These are phyloP conservation scores for Amphibolis antarctica DNA, from an alignment of 106 monocot species.

Conservation along the genomic window DNA sequence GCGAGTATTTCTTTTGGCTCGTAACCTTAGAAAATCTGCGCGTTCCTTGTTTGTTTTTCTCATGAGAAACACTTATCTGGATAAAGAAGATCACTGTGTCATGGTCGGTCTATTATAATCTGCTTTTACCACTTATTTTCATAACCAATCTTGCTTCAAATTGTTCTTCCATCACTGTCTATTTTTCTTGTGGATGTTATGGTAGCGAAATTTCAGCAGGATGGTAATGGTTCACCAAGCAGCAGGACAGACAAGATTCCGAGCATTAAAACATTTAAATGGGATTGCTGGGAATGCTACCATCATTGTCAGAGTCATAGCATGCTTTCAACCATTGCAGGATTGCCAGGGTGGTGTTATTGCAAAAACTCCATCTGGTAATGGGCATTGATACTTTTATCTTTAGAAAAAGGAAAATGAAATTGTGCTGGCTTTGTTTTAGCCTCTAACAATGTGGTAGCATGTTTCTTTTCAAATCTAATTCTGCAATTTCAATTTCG, in stretches of 20 bases:
- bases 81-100: not conserved
- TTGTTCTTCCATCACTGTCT: not conserved
- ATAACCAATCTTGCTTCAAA: not conserved
- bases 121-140: not conserved
- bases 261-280: conserved; percentile 80
- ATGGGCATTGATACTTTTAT: no score
- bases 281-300: conserved; percentile 54
- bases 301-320: conserved; percentile 68
- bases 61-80: not conserved
- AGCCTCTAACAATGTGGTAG: not conserved
- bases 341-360: conserved; percentile 69
- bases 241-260: conserved; percentile 72
- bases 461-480: not conserved
- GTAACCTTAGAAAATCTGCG: not conserved
- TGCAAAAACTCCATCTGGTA: not conserved
- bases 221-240: conserved; percentile 80
- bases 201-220: not conserved
- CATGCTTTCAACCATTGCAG: conserved; percentile 69
- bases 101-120: not conserved
- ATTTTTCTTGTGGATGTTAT: not conserved
- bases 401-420: no score
- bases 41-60: not conserved
- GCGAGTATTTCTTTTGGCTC: not conserved
- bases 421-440: no score
- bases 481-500: not conserved